These are phyloP conservation scores for Artemisia tridentata DNA, from an alignment of 129 eudicot species.

Conservation along the genomic window DNA sequence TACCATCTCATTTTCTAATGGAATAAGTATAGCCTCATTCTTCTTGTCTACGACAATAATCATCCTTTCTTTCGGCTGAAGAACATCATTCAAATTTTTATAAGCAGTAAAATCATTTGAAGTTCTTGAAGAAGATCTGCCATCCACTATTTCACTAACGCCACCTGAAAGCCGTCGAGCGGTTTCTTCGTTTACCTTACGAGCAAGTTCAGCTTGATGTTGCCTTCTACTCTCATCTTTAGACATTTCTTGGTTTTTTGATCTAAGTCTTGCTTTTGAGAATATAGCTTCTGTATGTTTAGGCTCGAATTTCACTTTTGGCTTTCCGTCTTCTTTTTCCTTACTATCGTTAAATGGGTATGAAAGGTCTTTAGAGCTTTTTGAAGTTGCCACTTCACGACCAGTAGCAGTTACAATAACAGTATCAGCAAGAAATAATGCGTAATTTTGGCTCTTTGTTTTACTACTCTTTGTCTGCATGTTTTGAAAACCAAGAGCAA, in stretches of 20 bases:
- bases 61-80: background rate
- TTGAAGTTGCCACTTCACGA: conserved; percentile 30
- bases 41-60: background rate
- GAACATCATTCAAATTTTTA: background rate
- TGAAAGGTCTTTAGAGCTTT: conserved; percentile 52
- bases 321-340: conserved; percentile 39
- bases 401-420: conserved; percentile 34
- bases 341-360: conserved; percentile 54
- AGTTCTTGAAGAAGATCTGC: conserved; percentile 33
- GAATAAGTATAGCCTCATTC: background rate
- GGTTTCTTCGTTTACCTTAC: conserved; percentile 52
- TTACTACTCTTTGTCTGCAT: conserved; percentile 33
- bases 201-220: conserved; percentile 70
- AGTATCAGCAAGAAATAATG: conserved; percentile 58
- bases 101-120: conserved; percentile 26
- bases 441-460: conserved; percentile 43
- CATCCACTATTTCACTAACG: conserved; percentile 36
- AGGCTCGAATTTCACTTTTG: conserved; percentile 24
- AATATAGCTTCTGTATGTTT: conserved; percentile 25
- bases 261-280: conserved; percentile 46
- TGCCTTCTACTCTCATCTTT: conserved; percentile 57
- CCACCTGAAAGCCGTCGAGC: conserved; percentile 56
- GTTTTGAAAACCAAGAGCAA: conserved; percentile 47
- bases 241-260: conserved; percentile 54
- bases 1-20: background rate